These are phyloP conservation scores for Paraphaeosphaeria sporulosa DNA, from an alignment of 2,329 filamentous ascomycete species.

Conservation along the genomic window DNA sequence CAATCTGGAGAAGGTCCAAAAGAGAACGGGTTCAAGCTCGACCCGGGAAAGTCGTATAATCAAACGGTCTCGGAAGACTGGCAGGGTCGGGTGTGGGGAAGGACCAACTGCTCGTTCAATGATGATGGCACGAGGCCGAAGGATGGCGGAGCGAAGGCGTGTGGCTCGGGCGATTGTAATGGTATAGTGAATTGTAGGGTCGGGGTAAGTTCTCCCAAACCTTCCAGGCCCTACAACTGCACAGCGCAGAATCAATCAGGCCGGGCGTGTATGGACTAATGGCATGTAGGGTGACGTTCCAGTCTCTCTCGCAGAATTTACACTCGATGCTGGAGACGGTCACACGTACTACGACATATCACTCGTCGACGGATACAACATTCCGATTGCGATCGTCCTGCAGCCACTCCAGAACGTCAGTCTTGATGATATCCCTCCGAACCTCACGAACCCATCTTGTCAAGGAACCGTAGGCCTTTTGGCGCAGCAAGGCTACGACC, in stretches of 20 bases:
- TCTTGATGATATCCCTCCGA: slow-evolving; percentile 71
- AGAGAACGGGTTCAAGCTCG: slow-evolving; percentile 73
- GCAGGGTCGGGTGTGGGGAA: slow-evolving; percentile 83
- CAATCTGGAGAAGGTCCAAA: slow-evolving; percentile 74
- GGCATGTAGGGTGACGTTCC: slow-evolving; percentile 71
- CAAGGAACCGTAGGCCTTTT: slow-evolving; percentile 74
- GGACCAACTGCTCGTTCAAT: slow-evolving; percentile 83
- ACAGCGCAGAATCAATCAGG: neutral
- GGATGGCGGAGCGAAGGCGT: slow-evolving; percentile 63
- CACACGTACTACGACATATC: slow-evolving; percentile 87
- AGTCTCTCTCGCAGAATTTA: slow-evolving; percentile 82
- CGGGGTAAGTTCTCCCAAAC: slow-evolving; percentile 63
- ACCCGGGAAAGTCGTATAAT: slow-evolving; percentile 63
- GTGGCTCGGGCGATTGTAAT: slow-evolving; percentile 79
- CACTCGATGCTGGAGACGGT: slow-evolving; percentile 69
- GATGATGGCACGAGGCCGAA: slow-evolving; percentile 64
- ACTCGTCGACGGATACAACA: slow-evolving; percentile 84
- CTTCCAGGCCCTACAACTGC: neutral
- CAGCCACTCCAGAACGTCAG: slow-evolving; percentile 64
- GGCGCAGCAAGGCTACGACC: slow-evolving; percentile 52
- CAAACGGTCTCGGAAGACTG: slow-evolving; percentile 75
- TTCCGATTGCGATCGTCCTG: slow-evolving; percentile 69
- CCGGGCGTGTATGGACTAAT: slow-evolving; percentile 17
- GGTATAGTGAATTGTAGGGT: slow-evolving; percentile 73
- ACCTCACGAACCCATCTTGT: slow-evolving; percentile 78